A percentile compares a stretch with the other conserved stretches of the same genome.
Evolutionary conservation across 306 rosid species (phyloP).

Genomic region (Cucumis hystrix): DNA sequence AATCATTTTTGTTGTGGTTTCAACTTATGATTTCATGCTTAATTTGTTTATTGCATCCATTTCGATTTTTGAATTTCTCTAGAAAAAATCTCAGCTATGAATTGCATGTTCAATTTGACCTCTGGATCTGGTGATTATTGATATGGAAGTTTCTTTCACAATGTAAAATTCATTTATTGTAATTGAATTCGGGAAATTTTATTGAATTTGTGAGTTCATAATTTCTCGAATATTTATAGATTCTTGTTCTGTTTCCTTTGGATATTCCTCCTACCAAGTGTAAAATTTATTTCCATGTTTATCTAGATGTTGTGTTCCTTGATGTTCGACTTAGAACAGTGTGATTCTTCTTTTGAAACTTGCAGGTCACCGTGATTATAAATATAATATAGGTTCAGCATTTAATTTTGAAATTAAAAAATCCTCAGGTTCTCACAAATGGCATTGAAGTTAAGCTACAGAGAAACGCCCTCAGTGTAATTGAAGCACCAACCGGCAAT

Average conservation of each 20-base stretch:
- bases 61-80: neutral
- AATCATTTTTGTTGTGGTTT: neutral
- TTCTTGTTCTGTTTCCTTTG: neutral
- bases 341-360: neutral
- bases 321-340: neutral
- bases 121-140: constrained; percentile 51
- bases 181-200: neutral
- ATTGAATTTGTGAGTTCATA: neutral
- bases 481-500: constrained; percentile 91
- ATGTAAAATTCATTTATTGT: neutral
- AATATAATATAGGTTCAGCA: neutral
- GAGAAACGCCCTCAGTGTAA: constrained; percentile 94
- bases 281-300: neutral
- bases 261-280: neutral
- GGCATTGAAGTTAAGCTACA: constrained; percentile 99
- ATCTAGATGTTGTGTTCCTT: neutral
- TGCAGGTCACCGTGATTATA: neutral
- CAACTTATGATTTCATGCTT: neutral
- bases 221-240: neutral
- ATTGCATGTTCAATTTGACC: constrained; percentile 43
- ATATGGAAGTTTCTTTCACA: neutral
- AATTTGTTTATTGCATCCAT: neutral
- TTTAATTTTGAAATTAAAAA: neutral
- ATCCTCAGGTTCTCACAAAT: constrained; percentile 77
- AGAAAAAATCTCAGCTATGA: neutral